Evolutionary conservation across 495 filamentous ascomycete genomes (phyloP).

Genomic region (Podospora comata): DNA sequence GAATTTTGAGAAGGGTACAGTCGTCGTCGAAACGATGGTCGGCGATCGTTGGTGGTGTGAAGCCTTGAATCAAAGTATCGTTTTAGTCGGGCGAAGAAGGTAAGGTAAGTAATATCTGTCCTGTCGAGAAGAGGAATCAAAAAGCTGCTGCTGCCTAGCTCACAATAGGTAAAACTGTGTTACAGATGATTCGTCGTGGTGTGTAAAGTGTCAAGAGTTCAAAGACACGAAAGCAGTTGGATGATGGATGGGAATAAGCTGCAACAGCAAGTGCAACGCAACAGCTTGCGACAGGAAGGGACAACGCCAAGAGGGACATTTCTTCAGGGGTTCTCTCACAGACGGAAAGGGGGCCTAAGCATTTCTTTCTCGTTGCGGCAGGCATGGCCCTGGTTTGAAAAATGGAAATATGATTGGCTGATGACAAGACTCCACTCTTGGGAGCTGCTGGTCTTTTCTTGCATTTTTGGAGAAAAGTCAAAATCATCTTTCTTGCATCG

Average conservation of each 20-base stretch:
- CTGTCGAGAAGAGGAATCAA: no score
- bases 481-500: constrained; percentile 3
- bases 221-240: neutral
- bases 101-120: no score
- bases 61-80: neutral
- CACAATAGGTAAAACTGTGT: no score
- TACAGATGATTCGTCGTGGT: neutral
- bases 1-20: no score
- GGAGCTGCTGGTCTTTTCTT: neutral
- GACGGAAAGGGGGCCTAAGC: neutral
- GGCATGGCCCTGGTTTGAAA: neutral
- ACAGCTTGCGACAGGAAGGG: neutral
- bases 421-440: neutral
- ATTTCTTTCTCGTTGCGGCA: neutral
- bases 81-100: no score
- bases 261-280: neutral
- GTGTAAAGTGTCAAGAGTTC: neutral
- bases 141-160: neutral
- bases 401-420: neutral
- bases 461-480: neutral
- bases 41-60: neutral
- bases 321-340: neutral
- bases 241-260: neutral
- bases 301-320: neutral
- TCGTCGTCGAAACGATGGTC: no score